Evolutionary conservation across 176 grass and related monocot species (phyloP).

Genomic region (Triticum turgidum): DNA sequence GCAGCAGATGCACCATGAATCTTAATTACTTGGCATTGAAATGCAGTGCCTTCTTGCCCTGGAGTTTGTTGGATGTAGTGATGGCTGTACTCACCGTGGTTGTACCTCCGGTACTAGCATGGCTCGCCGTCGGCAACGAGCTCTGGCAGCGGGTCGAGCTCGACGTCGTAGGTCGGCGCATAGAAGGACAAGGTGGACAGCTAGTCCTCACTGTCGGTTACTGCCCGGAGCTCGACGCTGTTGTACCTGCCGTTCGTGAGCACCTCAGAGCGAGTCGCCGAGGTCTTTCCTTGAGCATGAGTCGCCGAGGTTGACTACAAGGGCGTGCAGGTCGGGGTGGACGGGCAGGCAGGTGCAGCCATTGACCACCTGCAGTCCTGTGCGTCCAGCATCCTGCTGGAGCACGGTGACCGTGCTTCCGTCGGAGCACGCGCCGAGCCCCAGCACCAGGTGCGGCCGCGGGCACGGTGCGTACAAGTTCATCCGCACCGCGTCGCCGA

Average conservation of each 20-base stretch:
- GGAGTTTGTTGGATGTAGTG: slow-evolving; percentile 78
- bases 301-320: slow-evolving; percentile 80
- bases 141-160: slow-evolving; percentile 37
- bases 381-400: slow-evolving; percentile 59
- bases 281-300: too few species aligned
- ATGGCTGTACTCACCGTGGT: slow-evolving; percentile 77
- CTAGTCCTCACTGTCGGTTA: slow-evolving; percentile 41
- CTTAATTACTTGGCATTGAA: slow-evolving; percentile 7
- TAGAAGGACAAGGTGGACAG: slow-evolving; percentile 65
- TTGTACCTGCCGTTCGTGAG: slow-evolving; percentile 81
- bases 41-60: slow-evolving; percentile 91
- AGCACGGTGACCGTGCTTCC: slow-evolving; percentile 82
- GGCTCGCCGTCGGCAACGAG: slow-evolving; percentile 46
- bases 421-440: slow-evolving; percentile 59
- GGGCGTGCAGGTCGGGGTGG: slow-evolving; percentile 42
- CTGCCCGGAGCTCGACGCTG: slow-evolving; percentile 82
- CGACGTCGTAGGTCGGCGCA: slow-evolving; percentile 48
- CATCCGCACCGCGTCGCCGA: slow-evolving; percentile 67
- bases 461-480: slow-evolving; percentile 77
- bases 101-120: slow-evolving; percentile 63
- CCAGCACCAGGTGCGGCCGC: slow-evolving; percentile 44
- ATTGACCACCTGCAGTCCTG: slow-evolving; percentile 61
- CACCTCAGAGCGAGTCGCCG: slow-evolving; percentile 57
- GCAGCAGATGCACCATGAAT: not conserved
- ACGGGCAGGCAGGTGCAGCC: slow-evolving; percentile 55